Percentiles rank a stretch among this genome's conserved stretches.
These are phyloP conservation scores for Globomyces sp. DNA, from an alignment of 371 early-diverging fungal genomes.

Conservation along the genomic window DNA sequence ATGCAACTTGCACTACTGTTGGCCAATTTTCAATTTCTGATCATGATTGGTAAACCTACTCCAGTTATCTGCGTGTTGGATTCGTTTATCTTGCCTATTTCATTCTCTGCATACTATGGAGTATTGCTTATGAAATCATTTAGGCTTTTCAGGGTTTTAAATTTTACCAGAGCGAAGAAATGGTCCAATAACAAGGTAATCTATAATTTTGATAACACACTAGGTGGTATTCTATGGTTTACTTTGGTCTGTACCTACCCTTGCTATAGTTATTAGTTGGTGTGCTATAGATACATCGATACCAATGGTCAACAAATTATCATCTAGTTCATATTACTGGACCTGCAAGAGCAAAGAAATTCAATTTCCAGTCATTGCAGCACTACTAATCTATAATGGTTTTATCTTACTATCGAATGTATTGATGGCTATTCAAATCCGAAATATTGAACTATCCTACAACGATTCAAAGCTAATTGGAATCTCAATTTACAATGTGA, in stretches of 20 bases:
- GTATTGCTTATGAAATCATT: slow-evolving; percentile 2
- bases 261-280: slow-evolving; percentile 4
- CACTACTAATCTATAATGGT: not conserved
- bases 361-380: not conserved
- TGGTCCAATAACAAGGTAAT: not conserved
- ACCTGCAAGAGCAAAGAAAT: not conserved
- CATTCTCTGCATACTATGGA: slow-evolving; percentile 12
- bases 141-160: slow-evolving; percentile 2
- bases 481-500: slow-evolving; percentile 14
- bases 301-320: not conserved
- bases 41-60: slow-evolving; percentile 2
- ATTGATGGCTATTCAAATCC: slow-evolving; percentile 7
- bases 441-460: slow-evolving; percentile 1
- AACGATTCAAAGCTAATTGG: slow-evolving; percentile 16
- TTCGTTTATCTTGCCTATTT: slow-evolving; percentile 5
- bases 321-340: not conserved
- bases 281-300: slow-evolving; percentile 1
- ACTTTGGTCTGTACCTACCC: not conserved
- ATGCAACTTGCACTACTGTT: slow-evolving; percentile 8
- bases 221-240: not conserved
- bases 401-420: not conserved
- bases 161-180: not conserved
- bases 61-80: not conserved
- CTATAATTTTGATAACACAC: not conserved
- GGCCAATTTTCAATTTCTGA: not conserved